These are phyloP conservation scores for Collybia sordida DNA, from an alignment of 768 basidiomycete genomes.

Conservation along the genomic window DNA sequence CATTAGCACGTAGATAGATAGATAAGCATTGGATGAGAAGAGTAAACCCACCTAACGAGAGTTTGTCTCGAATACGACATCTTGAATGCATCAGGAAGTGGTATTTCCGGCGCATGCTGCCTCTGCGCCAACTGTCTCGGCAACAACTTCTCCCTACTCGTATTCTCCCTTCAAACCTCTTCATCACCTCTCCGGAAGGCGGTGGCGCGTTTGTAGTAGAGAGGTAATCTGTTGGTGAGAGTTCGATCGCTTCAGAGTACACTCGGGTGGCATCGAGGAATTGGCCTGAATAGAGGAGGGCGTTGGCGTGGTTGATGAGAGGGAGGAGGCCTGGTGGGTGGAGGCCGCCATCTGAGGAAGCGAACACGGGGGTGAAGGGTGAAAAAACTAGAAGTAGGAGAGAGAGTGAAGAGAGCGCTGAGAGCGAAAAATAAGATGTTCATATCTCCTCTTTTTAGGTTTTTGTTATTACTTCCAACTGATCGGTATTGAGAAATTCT, in stretches of 20 bases:
- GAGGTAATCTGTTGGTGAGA: constrained; percentile 82
- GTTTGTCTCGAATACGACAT: constrained; percentile 59
- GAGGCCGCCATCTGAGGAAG: constrained; percentile 31
- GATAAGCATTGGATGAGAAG: no score
- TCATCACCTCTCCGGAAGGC: constrained; percentile 72
- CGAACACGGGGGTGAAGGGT: no score
- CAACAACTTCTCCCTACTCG: constrained; percentile 37
- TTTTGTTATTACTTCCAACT: no score
- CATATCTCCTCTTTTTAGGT: no score
- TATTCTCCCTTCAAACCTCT: constrained; percentile 61
- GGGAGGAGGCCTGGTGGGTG: constrained; percentile 74
- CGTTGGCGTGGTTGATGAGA: constrained; percentile 70
- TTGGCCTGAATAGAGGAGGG: constrained; percentile 69
- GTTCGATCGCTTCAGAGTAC: constrained; percentile 86
- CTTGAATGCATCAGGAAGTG: constrained; percentile 50
- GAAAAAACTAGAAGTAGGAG: no score
- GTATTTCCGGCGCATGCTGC: constrained; percentile 34
- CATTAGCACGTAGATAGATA: no score
- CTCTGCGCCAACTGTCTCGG: constrained; percentile 22
- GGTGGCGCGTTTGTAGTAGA: constrained; percentile 92
- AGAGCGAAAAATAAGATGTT: no score
- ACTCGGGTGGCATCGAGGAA: constrained; percentile 79
- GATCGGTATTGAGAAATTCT: no score
- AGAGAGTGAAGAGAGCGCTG: no score
- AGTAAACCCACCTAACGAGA: constrained; percentile 40